Evolutionary conservation across 2,329 filamentous ascomycete genomes (phyloP).

Genomic region (Blastomyces silverae): DNA sequence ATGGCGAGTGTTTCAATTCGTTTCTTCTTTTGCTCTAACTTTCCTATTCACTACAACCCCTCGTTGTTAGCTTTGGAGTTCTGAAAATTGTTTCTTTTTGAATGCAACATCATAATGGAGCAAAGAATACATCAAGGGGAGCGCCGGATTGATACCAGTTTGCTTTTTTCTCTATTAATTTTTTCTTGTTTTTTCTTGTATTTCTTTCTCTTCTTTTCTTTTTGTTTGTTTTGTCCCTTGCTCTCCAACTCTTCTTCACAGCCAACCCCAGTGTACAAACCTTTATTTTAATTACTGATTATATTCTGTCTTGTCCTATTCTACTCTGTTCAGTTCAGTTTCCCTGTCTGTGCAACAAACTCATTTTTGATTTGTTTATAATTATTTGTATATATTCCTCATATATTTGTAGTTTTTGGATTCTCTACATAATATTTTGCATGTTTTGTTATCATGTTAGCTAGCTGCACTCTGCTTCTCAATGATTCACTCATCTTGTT

Average conservation of each 20-base stretch:
- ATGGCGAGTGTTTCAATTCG: constrained; percentile 1
- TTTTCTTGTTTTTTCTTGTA: constrained; percentile 19
- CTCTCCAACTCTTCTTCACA: background rate
- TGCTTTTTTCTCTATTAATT: constrained; percentile 19
- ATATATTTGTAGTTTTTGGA: constrained; percentile 6
- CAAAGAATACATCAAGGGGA: background rate
- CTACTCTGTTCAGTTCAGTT: background rate
- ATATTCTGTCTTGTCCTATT: background rate
- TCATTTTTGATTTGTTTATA: constrained; percentile 1
- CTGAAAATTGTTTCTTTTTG: background rate
- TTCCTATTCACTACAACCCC: background rate
- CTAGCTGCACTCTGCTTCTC: constrained; percentile 5
- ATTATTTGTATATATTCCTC: constrained; percentile 5
- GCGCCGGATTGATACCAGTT: constrained; percentile 19
- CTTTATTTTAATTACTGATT: background rate
- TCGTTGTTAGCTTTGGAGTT: background rate
- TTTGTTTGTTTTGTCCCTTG: background rate
- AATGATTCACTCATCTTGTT: background rate
- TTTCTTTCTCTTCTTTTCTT: constrained; percentile 12
- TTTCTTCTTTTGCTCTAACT: background rate
- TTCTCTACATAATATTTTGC: background rate
- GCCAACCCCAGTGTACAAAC: background rate
- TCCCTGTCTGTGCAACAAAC: background rate
- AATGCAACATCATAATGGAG: constrained; percentile 4
- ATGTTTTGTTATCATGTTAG: constrained; percentile 13